These are phyloP conservation scores for Chlamydomonas eustigma DNA, from an alignment of 139 green algal species.

Conservation along the genomic window DNA sequence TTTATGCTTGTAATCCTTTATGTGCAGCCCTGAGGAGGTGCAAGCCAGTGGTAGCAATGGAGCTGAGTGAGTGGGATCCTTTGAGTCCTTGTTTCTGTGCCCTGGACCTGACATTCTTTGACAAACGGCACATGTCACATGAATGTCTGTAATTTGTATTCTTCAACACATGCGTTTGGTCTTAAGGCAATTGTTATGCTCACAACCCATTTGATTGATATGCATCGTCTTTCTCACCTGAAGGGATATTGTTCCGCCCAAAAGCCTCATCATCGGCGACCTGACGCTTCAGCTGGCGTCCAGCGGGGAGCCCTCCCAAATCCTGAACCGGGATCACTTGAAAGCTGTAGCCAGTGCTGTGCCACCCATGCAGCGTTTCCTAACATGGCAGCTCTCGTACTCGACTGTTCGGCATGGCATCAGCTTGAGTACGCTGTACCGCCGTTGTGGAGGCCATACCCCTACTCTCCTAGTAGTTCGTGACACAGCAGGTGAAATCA, in stretches of 20 bases:
- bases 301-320: slow-evolving; percentile 11
- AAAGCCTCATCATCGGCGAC: slow-evolving; percentile 9
- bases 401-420: slow-evolving; percentile 48
- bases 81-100: too few relatives aligned
- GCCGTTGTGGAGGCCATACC: slow-evolving; percentile 7
- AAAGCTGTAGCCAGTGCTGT: slow-evolving; percentile 20
- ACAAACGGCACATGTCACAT: too few relatives aligned
- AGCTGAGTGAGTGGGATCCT: too few relatives aligned
- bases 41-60: too few relatives aligned
- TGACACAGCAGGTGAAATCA: slow-evolving; percentile 31
- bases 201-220: too few relatives aligned
- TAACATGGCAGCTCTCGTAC: slow-evolving; percentile 29
- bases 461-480: slow-evolving; percentile 40
- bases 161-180: too few relatives aligned
- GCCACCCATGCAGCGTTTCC: slow-evolving; percentile 27
- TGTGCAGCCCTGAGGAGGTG: too few relatives aligned
- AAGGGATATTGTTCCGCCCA: slow-evolving; percentile 15
- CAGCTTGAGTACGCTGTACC: slow-evolving; percentile 67
- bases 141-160: too few relatives aligned
- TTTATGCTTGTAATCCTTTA: too few relatives aligned
- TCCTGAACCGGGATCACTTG: slow-evolving; percentile 1
- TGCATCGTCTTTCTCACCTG: too few relatives aligned
- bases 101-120: too few relatives aligned
- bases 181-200: too few relatives aligned
- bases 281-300: neutral